Evolutionary conservation across 768 basidiomycete genomes (phyloP).

Genomic region (Boletus vermiculosoides): DNA sequence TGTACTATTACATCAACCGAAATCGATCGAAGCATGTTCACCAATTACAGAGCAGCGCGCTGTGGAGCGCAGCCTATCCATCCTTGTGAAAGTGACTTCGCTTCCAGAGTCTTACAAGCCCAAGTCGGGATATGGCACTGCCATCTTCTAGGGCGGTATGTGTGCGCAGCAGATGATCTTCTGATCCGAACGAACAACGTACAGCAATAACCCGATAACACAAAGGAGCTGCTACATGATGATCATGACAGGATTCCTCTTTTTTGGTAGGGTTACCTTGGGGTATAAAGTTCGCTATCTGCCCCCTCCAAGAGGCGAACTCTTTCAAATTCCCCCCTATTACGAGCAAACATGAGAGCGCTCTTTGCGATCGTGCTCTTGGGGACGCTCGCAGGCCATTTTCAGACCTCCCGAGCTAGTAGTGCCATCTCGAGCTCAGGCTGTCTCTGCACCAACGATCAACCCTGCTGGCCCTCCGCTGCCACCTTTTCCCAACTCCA

Average conservation of each 20-base stretch:
- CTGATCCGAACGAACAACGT: background rate
- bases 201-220: background rate
- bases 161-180: too few relatives aligned
- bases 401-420: background rate
- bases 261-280: background rate
- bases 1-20: background rate
- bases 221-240: background rate
- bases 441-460: conserved; percentile 38
- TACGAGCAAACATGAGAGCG: background rate
- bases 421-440: background rate
- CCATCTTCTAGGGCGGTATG: too few relatives aligned
- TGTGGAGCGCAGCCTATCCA: background rate
- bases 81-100: background rate
- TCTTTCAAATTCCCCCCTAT: background rate
- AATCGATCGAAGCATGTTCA: background rate
- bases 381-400: background rate
- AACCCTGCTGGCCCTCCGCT: conserved; percentile 45
- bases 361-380: background rate
- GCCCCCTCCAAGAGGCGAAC: background rate
- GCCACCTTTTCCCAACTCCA: conserved; percentile 34
- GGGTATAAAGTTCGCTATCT: background rate
- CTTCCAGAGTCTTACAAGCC: background rate
- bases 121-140: background rate
- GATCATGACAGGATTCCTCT: background rate
- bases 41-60: background rate